Evolutionary conservation across 2,329 filamentous ascomycete genomes (phyloP).

Genomic region (Fonsecaea pugnacius): DNA sequence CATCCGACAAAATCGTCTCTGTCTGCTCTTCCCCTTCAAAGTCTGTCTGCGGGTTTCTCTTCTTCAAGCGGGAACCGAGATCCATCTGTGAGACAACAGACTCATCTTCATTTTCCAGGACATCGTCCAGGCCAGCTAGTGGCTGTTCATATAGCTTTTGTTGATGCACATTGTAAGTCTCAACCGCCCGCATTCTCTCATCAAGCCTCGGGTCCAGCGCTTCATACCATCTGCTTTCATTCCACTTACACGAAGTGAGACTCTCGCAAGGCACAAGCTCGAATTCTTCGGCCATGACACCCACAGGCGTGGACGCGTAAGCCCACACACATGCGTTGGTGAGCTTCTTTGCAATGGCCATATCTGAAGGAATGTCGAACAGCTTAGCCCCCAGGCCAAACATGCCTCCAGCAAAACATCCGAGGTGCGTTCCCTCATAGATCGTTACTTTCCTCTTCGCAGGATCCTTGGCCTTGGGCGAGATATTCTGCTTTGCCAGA

Average conservation of each 20-base stretch:
- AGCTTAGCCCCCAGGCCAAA: conserved; percentile 63
- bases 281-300: conserved; percentile 67
- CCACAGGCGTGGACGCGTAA: conserved; percentile 60
- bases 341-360: conserved; percentile 61
- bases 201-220: conserved; percentile 45
- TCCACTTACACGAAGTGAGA: conserved; percentile 55
- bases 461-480: conserved; percentile 32
- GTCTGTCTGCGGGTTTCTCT: conserved; percentile 34
- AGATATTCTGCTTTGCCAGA: conserved; percentile 40
- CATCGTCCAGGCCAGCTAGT: conserved; percentile 1
- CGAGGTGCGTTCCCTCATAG: conserved; percentile 62
- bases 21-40: conserved; percentile 37
- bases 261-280: conserved; percentile 57
- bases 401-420: conserved; percentile 67
- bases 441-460: conserved; percentile 43
- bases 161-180: conserved; percentile 35
- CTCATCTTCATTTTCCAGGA: conserved; percentile 1
- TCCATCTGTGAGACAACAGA: neutral
- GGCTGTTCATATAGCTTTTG: conserved; percentile 29
- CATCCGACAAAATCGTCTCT: conserved; percentile 9
- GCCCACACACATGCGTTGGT: conserved; percentile 68
- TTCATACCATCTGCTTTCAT: conserved; percentile 57
- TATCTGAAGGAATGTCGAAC: conserved; percentile 59
- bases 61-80: conserved; percentile 31
- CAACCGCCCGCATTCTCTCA: conserved; percentile 34